A percentile compares a stretch with the other conserved stretches of the same genome.
These are phyloP conservation scores for Trichoderma breve DNA, from an alignment of 2,329 filamentous ascomycete species.

Conservation along the genomic window DNA sequence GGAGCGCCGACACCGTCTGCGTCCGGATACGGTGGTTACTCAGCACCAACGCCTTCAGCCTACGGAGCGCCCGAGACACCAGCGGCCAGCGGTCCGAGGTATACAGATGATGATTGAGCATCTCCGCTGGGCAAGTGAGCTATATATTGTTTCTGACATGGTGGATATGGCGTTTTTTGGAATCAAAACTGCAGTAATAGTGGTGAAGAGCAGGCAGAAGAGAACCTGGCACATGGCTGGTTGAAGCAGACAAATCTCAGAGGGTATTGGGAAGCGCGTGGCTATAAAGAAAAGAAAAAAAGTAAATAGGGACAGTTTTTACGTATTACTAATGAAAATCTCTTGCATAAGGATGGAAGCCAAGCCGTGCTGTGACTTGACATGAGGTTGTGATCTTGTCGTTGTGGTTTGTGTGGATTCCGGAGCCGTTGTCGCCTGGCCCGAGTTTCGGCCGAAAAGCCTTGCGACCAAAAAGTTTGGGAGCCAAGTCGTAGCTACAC, in stretches of 20 bases:
- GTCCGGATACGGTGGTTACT: slow-evolving; percentile 52
- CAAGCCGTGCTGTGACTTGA: background rate
- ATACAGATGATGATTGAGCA: slow-evolving; percentile 49
- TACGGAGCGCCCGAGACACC: slow-evolving; percentile 59
- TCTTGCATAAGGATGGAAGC: background rate
- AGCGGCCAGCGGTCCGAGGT: slow-evolving; percentile 56
- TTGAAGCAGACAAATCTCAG: slow-evolving; percentile 1
- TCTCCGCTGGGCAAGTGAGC: background rate
- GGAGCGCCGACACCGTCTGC: slow-evolving; percentile 69
- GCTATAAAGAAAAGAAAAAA: background rate
- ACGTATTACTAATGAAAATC: slow-evolving; percentile 1
- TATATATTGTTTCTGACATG: background rate
- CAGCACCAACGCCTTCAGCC: slow-evolving; percentile 65
- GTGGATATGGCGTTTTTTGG: slow-evolving; percentile 9
- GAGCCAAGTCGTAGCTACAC: background rate
- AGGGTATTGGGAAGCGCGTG: background rate
- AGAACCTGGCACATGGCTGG: background rate
- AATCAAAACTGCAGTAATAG: slow-evolving; percentile 10
- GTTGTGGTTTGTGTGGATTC: background rate
- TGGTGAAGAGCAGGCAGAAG: background rate
- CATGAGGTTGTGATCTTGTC: background rate
- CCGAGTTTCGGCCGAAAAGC: slow-evolving; percentile 14
- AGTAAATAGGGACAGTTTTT: background rate
- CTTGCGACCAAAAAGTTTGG: background rate
- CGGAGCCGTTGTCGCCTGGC: background rate